Evolutionary conservation across 2,329 filamentous ascomycete genomes (phyloP), one percentile per base, ranked within the genome.

Genomic region (Emmonsiellopsis sp.): DNA sequence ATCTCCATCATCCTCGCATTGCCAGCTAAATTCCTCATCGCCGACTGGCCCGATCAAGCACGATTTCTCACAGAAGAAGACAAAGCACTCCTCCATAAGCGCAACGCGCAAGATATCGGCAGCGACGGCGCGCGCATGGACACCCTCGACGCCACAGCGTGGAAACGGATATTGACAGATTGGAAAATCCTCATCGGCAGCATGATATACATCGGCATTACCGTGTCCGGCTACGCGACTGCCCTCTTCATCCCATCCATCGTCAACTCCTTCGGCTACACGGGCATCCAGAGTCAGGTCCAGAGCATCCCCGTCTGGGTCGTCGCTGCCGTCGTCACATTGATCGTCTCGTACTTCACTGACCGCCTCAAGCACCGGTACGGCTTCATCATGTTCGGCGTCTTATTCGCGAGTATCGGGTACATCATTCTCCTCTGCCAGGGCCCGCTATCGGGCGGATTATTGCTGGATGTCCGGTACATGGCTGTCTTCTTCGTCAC

Each of bases 271-370:
- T 57, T 71, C 2, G 67, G 67, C 1, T 70, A 66, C 60, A 60
- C 58, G 7, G 58, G 63, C 2, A 58, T 63, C 47, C 53, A 62
- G 37, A 66, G 66, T 20, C 69, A 71, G 54, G 60, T 70, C 34
- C 66, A 69, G 52, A 65, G 61, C 46, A 70, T 71, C 38, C 69
- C 69, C 1, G 60, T 70, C 56, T 67, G 64, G 59, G 59, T 62
- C 40, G 65, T 65, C 13, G 67, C 65, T 2, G 62, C 64, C 3
- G 55, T 62, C 5, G 60, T 63, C 42, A 63, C 64, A 5, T 47
- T 70, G 11, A 55, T 57, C 35, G 61, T 62, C 9, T 65, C 66
- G 5, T 59, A 65, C 26, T 15, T 63, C 44, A 65, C 66, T 32
- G 65, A 67, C 42, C 59, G 57, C n/a, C 51, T 65, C 30, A 62